A percentile compares a stretch with the other conserved stretches of the same genome.
Conservation (phyloP, 2,329 filamentous ascomycete genomes). For the Neospermospora avenae region DNA sequence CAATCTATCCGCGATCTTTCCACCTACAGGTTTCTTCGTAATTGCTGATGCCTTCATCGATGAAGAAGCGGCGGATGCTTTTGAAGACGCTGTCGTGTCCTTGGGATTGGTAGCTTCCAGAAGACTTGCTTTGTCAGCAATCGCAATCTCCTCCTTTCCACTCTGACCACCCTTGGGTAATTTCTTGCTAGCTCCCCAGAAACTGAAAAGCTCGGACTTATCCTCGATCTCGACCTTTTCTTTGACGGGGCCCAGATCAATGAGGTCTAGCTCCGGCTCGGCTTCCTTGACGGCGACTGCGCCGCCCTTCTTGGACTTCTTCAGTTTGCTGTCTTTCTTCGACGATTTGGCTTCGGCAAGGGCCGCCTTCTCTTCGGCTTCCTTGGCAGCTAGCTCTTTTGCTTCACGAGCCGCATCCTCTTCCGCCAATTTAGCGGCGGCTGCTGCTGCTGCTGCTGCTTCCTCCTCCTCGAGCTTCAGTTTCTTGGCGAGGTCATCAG, state of each 20-base stretch:
- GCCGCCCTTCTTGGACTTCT: conserved; percentile 37
- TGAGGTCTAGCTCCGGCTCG: conserved; percentile 23
- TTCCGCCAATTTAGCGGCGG: conserved; percentile 36
- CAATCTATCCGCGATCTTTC: conserved; percentile 51
- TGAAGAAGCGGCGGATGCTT: conserved; percentile 34
- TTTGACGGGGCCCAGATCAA: conserved; percentile 36
- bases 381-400: conserved; percentile 37
- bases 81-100: conserved; percentile 42
- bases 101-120: conserved; percentile 44
- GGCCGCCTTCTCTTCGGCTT: conserved; percentile 38
- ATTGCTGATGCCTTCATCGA: conserved; percentile 40
- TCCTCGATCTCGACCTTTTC: conserved; percentile 36
- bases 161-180: conserved; percentile 31
- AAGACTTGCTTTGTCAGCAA: conserved; percentile 49
- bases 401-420: conserved; percentile 37
- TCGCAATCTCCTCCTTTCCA: conserved; percentile 42
- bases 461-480: conserved; percentile 46
- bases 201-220: conserved; percentile 45
- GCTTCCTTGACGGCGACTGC: conserved; percentile 33
- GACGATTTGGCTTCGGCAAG: conserved; percentile 35
- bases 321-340: conserved; percentile 36
- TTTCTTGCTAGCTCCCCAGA: conserved; percentile 54
- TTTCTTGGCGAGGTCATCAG: conserved; percentile 40
- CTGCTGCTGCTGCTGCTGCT: conserved; percentile 34
- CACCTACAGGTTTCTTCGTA: conserved; percentile 47